Evolutionary conservation across 2,329 filamentous ascomycete genomes (phyloP), one percentile per base, ranked within the genome.

Genomic region (Tolypocladium cylindrosporum): DNA sequence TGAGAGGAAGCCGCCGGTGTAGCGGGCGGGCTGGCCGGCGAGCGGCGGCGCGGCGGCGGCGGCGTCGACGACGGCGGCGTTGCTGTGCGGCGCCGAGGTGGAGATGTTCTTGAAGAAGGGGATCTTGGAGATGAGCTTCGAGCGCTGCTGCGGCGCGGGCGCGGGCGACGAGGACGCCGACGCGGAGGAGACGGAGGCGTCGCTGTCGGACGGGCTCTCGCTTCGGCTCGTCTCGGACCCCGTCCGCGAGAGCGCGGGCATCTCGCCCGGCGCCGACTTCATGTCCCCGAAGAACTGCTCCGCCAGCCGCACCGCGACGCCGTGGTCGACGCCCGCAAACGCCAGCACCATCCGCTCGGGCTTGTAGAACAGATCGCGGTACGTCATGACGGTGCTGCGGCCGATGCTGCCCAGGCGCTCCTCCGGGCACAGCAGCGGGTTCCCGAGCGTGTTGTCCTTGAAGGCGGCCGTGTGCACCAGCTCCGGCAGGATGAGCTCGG

Each of bases 401-500:
- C 91, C 81, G 67, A 99, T 99, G 64, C 82, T 77, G 0, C 76
- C 78, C 58, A 99, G 76, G 55, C 92, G 80, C 66, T 97, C 93
- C 68, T 88, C 84, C 0, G 94, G 94, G 70, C 94, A 99, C 55
- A 99, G 76, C 63, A 99, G 73, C 4, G 94, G 94, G 73, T 97
- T 95, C 42, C 94, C 94, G 14, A 99, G 80, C 0, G 94, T 97
- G 75, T 99, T 97, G 70, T 94, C 89, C 77, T 91, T 94, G 75
- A 90, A 99, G 2, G 92, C 94, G 11, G 94, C 91, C 77, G 92
- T 94, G 72, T 99, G 94, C 42, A 97, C 88, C 65, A 99, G 76
- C 75, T 99, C 94, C 0, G 94, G 94, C 60, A 99, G 77, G 65
- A 99, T 97, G 58, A 99, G 82, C 68, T 97, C 93, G 0, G 94